Conservation (phyloP, 768 basidiomycete species). For the Arthromyces matolae region DNA sequence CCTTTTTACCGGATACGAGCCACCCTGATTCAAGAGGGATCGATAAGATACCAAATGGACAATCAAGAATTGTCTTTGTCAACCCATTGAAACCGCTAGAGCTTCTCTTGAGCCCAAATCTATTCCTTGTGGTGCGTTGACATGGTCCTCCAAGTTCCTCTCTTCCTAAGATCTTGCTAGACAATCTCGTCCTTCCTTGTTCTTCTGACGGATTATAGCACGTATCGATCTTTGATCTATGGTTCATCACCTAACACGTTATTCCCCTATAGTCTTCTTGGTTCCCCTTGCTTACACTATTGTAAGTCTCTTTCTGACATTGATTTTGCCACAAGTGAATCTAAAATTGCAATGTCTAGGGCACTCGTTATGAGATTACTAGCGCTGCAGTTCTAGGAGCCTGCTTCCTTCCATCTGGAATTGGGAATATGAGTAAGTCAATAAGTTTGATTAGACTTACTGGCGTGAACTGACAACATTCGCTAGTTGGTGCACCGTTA, state of each 20-base stretch:
- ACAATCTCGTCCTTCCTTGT: slow-evolving; percentile 29
- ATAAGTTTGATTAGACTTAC: not conserved
- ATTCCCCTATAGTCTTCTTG: slow-evolving; percentile 43
- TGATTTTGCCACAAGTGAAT: not conserved
- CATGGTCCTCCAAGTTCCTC: not conserved
- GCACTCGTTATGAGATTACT: slow-evolving; percentile 48
- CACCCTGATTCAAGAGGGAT: slow-evolving; percentile 56
- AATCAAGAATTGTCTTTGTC: slow-evolving; percentile 38
- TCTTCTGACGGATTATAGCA: slow-evolving; percentile 40
- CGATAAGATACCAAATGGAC: slow-evolving; percentile 35
- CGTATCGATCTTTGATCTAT: slow-evolving; percentile 13
- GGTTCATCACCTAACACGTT: slow-evolving; percentile 23
- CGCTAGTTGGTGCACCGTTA: slow-evolving; percentile 54
- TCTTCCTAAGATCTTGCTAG: not conserved
- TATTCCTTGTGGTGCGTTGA: slow-evolving; percentile 48
- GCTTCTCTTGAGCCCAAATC: slow-evolving; percentile 57
- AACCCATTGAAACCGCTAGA: slow-evolving; percentile 55
- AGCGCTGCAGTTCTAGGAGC: slow-evolving; percentile 58
- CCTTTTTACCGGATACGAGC: slow-evolving; percentile 64
- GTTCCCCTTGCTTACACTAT: slow-evolving; percentile 66
- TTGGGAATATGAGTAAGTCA: slow-evolving; percentile 53
- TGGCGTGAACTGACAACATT: not conserved
- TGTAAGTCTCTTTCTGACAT: slow-evolving; percentile 38
- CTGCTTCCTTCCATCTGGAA: slow-evolving; percentile 56
- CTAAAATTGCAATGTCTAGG: slow-evolving; percentile 33